Evolutionary conservation across 2,329 filamentous ascomycete genomes (phyloP).

Genomic region (Neofusicoccum cordaticola): DNA sequence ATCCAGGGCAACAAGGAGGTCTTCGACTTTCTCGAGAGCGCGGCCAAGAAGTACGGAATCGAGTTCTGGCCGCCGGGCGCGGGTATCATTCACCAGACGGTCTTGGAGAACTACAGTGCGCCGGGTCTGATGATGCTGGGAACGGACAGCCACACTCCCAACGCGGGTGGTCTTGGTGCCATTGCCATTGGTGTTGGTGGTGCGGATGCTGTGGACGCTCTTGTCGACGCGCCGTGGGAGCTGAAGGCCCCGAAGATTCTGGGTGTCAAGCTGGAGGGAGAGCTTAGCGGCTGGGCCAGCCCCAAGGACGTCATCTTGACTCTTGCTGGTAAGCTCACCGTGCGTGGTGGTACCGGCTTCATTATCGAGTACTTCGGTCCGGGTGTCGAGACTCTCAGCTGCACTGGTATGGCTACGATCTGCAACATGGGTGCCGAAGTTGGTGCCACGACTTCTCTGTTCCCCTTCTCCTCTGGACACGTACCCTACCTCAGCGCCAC

Average conservation of each 20-base stretch:
- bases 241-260: conserved; percentile 90
- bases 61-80: conserved; percentile 42
- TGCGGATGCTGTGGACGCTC: conserved; percentile 92
- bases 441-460: conserved; percentile 91
- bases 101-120: conserved; percentile 96
- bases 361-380: conserved; percentile 93
- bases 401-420: conserved; percentile 89
- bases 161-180: conserved; percentile 89
- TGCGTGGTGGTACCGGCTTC: conserved; percentile 88
- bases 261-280: conserved; percentile 78
- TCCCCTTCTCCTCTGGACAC: conserved; percentile 85
- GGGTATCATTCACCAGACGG: conserved; percentile 77
- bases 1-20: conserved; percentile 94
- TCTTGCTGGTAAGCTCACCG: conserved; percentile 84
- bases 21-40: conserved; percentile 94
- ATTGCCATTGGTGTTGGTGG: conserved; percentile 97
- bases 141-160: conserved; percentile 95
- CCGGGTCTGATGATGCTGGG: conserved; percentile 98
- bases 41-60: conserved; percentile 53
- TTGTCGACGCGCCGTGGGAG: conserved; percentile 97
- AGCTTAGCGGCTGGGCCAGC: conserved; percentile 84
- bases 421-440: conserved; percentile 92
- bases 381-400: conserved; percentile 83
- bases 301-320: conserved; percentile 95
- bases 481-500: conserved; percentile 84